phyloP scores from a whole-genome alignment of 176 grass and related monocot species.

The Paspalum vaginatum region DNA sequence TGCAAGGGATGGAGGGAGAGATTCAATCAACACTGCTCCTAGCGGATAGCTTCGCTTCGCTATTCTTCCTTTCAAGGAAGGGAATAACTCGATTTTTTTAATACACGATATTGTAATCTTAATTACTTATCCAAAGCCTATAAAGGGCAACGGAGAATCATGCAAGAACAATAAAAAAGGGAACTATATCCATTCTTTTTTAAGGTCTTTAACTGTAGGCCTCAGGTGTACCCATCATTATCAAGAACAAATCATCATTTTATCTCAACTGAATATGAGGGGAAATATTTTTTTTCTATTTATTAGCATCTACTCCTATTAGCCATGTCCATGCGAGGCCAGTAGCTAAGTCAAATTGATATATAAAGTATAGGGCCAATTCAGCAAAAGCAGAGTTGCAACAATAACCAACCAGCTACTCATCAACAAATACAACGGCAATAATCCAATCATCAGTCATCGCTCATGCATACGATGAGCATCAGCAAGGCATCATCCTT shows the following conservation, averaged over 20 bases:
- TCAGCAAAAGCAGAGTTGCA: neutral
- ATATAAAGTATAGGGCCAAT: neutral
- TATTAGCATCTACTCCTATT: neutral
- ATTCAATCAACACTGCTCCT: neutral
- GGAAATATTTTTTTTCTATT: neutral
- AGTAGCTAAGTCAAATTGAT: neutral
- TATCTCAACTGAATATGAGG: neutral
- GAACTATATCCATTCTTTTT: conserved; percentile 26
- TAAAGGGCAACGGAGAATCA: conserved; percentile 33
- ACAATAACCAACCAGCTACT: neutral
- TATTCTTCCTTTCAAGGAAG: neutral
- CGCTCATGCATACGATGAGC: neutral
- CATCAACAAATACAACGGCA: neutral
- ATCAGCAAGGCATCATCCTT: conserved; percentile 52
- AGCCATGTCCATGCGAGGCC: neutral
- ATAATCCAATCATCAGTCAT: no score
- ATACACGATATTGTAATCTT: conserved; percentile 8
- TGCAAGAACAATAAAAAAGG: conserved; percentile 35
- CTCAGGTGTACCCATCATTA: conserved; percentile 44
- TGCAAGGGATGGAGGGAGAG: neutral
- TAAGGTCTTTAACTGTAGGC: conserved; percentile 46
- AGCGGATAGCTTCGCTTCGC: neutral
- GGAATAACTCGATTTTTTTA: conserved; percentile 5
- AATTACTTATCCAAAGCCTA: neutral
- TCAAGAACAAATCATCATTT: conserved; percentile 10